phyloP scores from a whole-genome alignment of 1,284 basidiomycete species.

The Boletus semigastroideus region DNA sequence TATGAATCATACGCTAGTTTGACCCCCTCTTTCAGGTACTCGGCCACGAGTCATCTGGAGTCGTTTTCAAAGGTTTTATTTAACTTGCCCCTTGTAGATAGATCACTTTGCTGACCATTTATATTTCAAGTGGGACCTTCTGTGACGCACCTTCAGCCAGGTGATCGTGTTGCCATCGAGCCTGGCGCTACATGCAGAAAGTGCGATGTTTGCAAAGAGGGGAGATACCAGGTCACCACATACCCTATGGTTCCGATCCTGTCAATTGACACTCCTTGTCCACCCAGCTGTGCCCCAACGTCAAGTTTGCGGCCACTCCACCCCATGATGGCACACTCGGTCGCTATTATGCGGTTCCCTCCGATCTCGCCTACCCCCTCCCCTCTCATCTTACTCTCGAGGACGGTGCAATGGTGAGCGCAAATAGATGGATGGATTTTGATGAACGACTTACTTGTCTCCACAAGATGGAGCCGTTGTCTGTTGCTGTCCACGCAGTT shows the following conservation, averaged over 20 bases:
- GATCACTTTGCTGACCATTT: background rate
- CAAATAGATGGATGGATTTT: background rate
- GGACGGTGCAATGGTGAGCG: conserved; percentile 77
- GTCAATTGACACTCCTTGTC: conserved; percentile 7
- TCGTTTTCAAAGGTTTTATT: conserved; percentile 39
- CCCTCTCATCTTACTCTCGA: conserved; percentile 75
- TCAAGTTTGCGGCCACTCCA: conserved; percentile 87
- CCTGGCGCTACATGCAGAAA: conserved; percentile 75
- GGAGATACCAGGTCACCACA: conserved; percentile 70
- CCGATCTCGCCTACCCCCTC: conserved; percentile 72
- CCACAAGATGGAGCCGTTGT: conserved; percentile 88
- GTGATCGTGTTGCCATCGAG: conserved; percentile 86
- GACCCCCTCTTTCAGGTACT: conserved; percentile 40
- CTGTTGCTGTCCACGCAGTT: conserved; percentile 90
- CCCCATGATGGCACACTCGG: conserved; percentile 87
- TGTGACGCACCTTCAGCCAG: conserved; percentile 58
- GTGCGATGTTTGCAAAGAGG: conserved; percentile 75
- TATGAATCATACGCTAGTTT: conserved; percentile 3
- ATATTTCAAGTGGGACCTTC: conserved; percentile 29
- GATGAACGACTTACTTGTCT: background rate
- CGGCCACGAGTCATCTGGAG: conserved; percentile 59
- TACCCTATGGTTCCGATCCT: background rate
- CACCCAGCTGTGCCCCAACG: conserved; percentile 68
- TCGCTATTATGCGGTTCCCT: conserved; percentile 78
- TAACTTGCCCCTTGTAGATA: background rate